Evolutionary conservation across 768 basidiomycete genomes (phyloP), one percentile per base, ranked within the genome.

Genomic region (Chiua virens): DNA sequence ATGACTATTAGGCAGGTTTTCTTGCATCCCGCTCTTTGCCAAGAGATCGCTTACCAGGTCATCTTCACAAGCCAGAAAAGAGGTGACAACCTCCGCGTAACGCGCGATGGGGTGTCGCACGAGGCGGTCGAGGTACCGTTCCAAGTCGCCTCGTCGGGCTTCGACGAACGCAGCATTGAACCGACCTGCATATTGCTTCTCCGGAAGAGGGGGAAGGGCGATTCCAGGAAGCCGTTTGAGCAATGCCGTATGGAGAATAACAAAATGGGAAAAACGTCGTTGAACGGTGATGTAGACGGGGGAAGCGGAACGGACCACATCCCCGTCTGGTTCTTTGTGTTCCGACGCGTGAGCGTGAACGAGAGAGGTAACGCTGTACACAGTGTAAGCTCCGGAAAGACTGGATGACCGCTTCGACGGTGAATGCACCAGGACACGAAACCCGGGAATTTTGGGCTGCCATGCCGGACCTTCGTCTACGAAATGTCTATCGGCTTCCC

Each of bases 211-310:
- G 0, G 92, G 90, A 3, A 94, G 74, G 4, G 83, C 83, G 25
- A 93, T 81, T 0, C 87, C 87, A 7, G 89, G 88, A 4, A 92
- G 79, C 8, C 85, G 76, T 21, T 82, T 74, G 18, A 78, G 74
- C 42, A 95, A 71, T 9, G 85, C 82, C 3, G 86, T 83, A 56
- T 92, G 86, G 27, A 95, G 75, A 44, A 85, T 76, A 23, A 86
- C 82, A 59, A 95, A 95, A 52, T 93, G 87, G 4, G 90, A 91
- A 71, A 89, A 95, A 8, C 92, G 84, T 11, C 92, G 78, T 34
- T 86, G 76, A 34, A 93, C 91, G 0, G 86, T 91, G 53, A 92
- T 79, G 28, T 81, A 74, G 10, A 77, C 72, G 1, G 81, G 73
- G 2, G 76, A 70, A 5, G 68, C 51, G 5, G 70, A 63, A 13